Evolutionary conservation across 2,329 filamentous ascomycete species (phyloP).

Genomic region (Exophiala lecanii-corni): DNA sequence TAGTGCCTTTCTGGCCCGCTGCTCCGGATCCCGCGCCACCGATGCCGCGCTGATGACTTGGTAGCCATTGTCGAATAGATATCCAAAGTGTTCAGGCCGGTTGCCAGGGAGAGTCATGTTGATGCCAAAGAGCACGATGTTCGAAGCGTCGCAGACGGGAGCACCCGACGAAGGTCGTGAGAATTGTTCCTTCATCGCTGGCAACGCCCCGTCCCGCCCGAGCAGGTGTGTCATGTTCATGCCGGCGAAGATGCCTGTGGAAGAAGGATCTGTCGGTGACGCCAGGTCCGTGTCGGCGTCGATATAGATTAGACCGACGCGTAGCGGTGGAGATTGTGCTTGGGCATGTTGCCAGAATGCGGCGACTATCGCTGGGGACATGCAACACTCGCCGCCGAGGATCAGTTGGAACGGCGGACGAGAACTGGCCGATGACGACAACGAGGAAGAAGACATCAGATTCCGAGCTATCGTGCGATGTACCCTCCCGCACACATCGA

Average conservation of each 20-base stretch:
- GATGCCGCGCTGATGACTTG: constrained; percentile 23
- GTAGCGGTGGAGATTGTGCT: background rate
- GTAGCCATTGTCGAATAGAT: constrained; percentile 27
- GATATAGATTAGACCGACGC: constrained; percentile 18
- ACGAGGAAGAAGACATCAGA: background rate
- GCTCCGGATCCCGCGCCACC: constrained; percentile 15
- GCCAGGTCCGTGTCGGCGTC: constrained; percentile 13
- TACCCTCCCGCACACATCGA: constrained; percentile 7
- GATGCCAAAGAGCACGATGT: constrained; percentile 13
- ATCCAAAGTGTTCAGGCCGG: constrained; percentile 18
- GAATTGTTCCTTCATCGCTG: constrained; percentile 11
- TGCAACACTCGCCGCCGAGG: constrained; percentile 14
- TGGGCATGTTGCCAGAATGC: constrained; percentile 7
- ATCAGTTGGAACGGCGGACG: constrained; percentile 10
- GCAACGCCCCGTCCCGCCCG: constrained; percentile 2
- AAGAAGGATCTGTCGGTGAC: constrained; percentile 6
- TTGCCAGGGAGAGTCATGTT: constrained; percentile 10
- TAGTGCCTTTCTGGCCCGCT: constrained; percentile 13
- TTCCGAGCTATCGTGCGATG: background rate
- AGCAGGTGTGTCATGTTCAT: constrained; percentile 13
- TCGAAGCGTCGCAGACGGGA: constrained; percentile 8
- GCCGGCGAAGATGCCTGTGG: constrained; percentile 10
- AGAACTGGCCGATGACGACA: too few relatives aligned
- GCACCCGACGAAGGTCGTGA: constrained; percentile 2
- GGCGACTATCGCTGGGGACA: constrained; percentile 12